Percentiles rank a stretch among this genome's conserved stretches.
These are phyloP conservation scores for Cordyceps javanica DNA, from an alignment of 2,329 filamentous ascomycete genomes.

Conservation along the genomic window DNA sequence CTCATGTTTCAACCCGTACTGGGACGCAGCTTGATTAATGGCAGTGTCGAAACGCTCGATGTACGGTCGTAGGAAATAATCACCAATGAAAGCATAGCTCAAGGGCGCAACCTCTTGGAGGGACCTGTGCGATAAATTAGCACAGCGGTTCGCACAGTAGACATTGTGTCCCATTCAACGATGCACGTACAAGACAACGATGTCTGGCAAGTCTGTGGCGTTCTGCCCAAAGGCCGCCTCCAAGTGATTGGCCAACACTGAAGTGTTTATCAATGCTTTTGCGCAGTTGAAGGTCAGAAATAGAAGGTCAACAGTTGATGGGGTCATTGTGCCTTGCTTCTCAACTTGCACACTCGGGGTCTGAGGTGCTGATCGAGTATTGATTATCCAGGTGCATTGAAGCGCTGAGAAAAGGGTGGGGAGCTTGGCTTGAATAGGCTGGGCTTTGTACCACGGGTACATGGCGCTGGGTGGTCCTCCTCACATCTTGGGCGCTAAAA, in stretches of 20 bases:
- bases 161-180: neutral
- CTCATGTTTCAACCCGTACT: slow-evolving; percentile 21
- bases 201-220: slow-evolving; percentile 41
- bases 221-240: slow-evolving; percentile 51
- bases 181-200: slow-evolving; percentile 53
- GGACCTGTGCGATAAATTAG: slow-evolving; percentile 43
- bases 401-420: neutral
- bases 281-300: slow-evolving; percentile 89
- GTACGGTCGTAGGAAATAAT: slow-evolving; percentile 71
- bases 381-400: neutral
- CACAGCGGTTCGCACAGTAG: neutral
- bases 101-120: slow-evolving; percentile 89
- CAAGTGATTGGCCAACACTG: slow-evolving; percentile 66
- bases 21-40: slow-evolving; percentile 60
- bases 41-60: slow-evolving; percentile 65
- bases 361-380: neutral
- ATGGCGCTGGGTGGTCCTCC: neutral
- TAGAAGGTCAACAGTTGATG: slow-evolving; percentile 59
- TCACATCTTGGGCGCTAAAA: neutral
- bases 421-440: neutral
- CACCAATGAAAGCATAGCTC: slow-evolving; percentile 77
- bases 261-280: slow-evolving; percentile 61
- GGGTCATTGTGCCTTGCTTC: slow-evolving; percentile 23
- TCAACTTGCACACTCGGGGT: neutral
- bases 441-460: neutral